Evolutionary conservation across 176 grass and related monocot species (phyloP).

Genomic region (Triticum aestivum): IWGSC_CS_RefSeq_v2.1 NC_057814.1:409340129-409340628

Average conservation of each 20-base stretch:
- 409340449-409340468: not conserved
- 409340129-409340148: not conserved
- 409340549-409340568: slow-evolving; percentile 22
- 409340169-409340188: not conserved
- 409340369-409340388: not conserved
- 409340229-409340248: not conserved
- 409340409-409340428: not conserved
- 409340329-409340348: not conserved
- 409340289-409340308: not conserved
- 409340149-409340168: not conserved
- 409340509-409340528: slow-evolving; percentile 36
- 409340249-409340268: not conserved
- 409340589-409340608: not conserved
- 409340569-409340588: not conserved
- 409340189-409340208: not conserved
- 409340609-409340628: not conserved
- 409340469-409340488: slow-evolving; percentile 44
- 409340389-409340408: not conserved
- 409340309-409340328: not conserved
- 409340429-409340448: not conserved
- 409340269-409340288: not conserved
- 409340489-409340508: slow-evolving; percentile 37
- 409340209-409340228: not conserved
- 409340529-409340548: slow-evolving; percentile 26
- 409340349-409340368: not conserved